phyloP scores from a whole-genome alignment of 23 red algal species.

The Pyropia haitanensis region DNA sequence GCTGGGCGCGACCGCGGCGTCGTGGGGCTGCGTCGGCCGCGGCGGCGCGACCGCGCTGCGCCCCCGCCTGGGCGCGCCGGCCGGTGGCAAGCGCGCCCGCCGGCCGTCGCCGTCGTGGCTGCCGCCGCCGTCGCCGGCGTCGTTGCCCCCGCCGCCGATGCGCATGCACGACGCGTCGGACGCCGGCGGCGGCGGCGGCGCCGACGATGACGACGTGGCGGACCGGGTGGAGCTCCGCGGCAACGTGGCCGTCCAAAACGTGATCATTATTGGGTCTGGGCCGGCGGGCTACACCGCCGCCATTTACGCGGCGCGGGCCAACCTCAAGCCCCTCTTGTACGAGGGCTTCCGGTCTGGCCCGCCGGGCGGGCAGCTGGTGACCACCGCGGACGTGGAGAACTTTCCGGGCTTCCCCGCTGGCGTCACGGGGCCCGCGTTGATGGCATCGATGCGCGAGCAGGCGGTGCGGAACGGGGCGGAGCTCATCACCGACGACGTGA shows the following conservation, averaged over 20 bases:
- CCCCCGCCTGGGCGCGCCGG: too few species aligned
- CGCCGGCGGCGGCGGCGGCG: too few species aligned
- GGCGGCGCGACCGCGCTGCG: too few species aligned
- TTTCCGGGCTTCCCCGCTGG: slow-evolving; percentile 87
- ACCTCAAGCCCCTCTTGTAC: slow-evolving; percentile 66
- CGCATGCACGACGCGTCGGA: too few species aligned
- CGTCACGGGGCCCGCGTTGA: slow-evolving; percentile 55
- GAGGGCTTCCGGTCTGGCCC: slow-evolving; percentile 61
- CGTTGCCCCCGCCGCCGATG: too few species aligned
- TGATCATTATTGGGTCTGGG: slow-evolving; percentile 82
- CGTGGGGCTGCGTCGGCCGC: too few species aligned
- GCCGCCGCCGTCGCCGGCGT: too few species aligned
- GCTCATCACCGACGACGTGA: slow-evolving; percentile 67
- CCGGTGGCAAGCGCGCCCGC: too few species aligned
- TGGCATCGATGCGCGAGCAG: slow-evolving; percentile 63
- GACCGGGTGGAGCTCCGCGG: too few species aligned
- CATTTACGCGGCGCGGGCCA: slow-evolving; percentile 84
- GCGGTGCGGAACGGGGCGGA: slow-evolving; percentile 40
- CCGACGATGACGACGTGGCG: too few species aligned
- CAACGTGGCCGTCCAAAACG: slow-evolving; percentile 20
- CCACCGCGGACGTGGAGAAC: slow-evolving; percentile 78
- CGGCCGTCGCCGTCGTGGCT: too few species aligned
- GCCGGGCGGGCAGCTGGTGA: slow-evolving; percentile 83
- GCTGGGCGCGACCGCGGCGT: too few species aligned
- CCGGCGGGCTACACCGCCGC: slow-evolving; percentile 87